Evolutionary conservation across 2,329 filamentous ascomycete species (phyloP), one percentile per base, ranked within the genome.

Genomic region (Coleophoma crateriformis): DNA sequence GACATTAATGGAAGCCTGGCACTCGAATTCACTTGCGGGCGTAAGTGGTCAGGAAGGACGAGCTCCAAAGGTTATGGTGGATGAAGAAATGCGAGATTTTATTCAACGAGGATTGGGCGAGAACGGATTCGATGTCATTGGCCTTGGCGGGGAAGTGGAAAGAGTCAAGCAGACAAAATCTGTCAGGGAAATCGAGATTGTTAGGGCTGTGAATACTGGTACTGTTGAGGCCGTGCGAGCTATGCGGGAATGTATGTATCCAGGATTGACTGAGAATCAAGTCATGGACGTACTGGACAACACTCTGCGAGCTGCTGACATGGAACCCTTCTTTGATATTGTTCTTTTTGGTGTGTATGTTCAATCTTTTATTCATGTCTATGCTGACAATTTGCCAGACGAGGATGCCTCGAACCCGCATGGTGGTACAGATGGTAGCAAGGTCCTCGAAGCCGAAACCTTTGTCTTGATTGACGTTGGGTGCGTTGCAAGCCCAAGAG

Each of bases 61-160:
- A 2, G 64, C 65, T 1, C 59, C 66, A 5, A 72, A 60, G n/a
- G 54, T 85, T n/a, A 82, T 84, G 75, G 72, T 82, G 13, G 81
- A 85, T 53, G 81, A 84, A 54, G 81, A 84, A 58, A 81, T 84
- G 60, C 73, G 81, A 2, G 79, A 84, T 60, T 84, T 77, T 61
- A 83, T 85, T 45, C 71, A 76, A 37, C 72, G 81, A 2, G 81
- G 81, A 0, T 68, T 85, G 0, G 69, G 68, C 2, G 59, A 65
- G 1, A 72, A 70, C 40, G 79, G 79, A 0, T 83, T 85, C 54
- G 66, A 75, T n/a, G 75, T 81, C 2, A 59, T 77, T 1, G 80
- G 80, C 3, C 66, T 84, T 3, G 68, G 65, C 32, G 72, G 74
- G 0, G 73, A 76, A 46, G 78, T 78, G 8, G 79, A 84, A 59